Evolutionary conservation across 305 asterid species (phyloP).

Genomic region (Ajuga reptans): DNA sequence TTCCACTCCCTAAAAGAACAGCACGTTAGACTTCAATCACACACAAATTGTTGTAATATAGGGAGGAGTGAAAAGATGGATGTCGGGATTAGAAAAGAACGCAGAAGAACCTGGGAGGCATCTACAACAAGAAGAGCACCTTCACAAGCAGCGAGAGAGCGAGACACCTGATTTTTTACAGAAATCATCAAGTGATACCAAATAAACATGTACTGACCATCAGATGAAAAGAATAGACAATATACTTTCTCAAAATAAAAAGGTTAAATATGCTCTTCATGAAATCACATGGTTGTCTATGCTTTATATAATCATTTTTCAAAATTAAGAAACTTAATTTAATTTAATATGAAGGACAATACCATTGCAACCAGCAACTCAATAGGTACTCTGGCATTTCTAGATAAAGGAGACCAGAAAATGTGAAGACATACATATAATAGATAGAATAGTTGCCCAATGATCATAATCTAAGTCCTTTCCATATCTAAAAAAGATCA

Average conservation of each 20-base stretch:
- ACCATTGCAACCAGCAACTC: background rate
- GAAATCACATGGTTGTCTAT: slow-evolving; percentile 4
- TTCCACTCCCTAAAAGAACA: slow-evolving; percentile 83
- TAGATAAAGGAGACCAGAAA: background rate
- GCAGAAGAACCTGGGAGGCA: slow-evolving; percentile 78
- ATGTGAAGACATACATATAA: background rate
- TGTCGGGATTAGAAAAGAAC: slow-evolving; percentile 6
- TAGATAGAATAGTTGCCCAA: slow-evolving; percentile 2
- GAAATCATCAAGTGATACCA: slow-evolving; percentile 22
- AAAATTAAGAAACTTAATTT: background rate
- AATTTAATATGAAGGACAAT: background rate
- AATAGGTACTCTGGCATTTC: background rate
- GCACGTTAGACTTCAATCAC: slow-evolving; percentile 23
- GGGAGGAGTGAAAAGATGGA: background rate
- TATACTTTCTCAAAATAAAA: background rate
- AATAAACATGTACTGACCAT: slow-evolving; percentile 5
- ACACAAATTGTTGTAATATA: slow-evolving; percentile 1
- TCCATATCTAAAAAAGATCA: background rate
- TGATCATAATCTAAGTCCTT: background rate
- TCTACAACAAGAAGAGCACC: slow-evolving; percentile 99
- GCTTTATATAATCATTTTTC: background rate
- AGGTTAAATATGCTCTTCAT: background rate
- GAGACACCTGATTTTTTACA: slow-evolving; percentile 61
- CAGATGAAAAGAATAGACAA: slow-evolving; percentile 1
- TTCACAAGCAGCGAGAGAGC: slow-evolving; percentile 99